Conservation (phyloP, 2,329 filamentous ascomycete species). For the Colletotrichum sp. region DNA sequence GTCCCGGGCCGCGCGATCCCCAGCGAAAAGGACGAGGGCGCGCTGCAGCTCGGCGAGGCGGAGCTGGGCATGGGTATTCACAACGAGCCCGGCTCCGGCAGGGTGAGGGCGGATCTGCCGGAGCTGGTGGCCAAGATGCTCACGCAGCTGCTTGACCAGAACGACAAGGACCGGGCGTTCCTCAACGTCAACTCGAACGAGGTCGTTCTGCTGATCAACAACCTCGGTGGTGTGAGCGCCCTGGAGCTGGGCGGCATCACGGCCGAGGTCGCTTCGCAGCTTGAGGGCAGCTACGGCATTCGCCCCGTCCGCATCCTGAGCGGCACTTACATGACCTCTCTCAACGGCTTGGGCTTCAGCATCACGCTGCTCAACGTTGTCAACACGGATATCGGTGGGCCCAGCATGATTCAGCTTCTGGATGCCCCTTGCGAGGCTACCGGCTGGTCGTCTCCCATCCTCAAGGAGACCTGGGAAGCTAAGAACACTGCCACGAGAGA, state of each 20-base stretch:
- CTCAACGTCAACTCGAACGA: conserved; percentile 65
- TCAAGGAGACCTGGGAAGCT: conserved; percentile 66
- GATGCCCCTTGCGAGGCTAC: conserved; percentile 72
- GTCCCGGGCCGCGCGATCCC: conserved; percentile 74
- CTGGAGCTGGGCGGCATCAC: conserved; percentile 76
- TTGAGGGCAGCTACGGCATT: conserved; percentile 61
- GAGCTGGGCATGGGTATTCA: conserved; percentile 81
- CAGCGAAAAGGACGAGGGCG: conserved; percentile 53
- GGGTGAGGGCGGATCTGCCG: conserved; percentile 55
- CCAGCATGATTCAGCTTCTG: conserved; percentile 70
- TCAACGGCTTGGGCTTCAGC: conserved; percentile 79
- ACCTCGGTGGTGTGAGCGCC: conserved; percentile 74
- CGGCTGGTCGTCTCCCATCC: conserved; percentile 71
- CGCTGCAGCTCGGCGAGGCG: conserved; percentile 59
- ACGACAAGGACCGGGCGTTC: conserved; percentile 74
- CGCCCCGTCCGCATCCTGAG: conserved; percentile 67
- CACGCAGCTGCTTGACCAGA: conserved; percentile 67
- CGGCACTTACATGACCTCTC: conserved; percentile 79
- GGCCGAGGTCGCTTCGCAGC: conserved; percentile 68
- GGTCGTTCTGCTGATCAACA: conserved; percentile 75
- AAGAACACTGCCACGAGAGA: conserved; percentile 53
- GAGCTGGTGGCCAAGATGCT: conserved; percentile 69
- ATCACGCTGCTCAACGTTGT: conserved; percentile 71
- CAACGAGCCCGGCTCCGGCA: conserved; percentile 66
- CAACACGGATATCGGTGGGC: conserved; percentile 60